Evolutionary conservation across 306 rosid species (phyloP), one percentile per base, ranked within the genome.

Genomic region (Astragalus membranaceus): DNA sequence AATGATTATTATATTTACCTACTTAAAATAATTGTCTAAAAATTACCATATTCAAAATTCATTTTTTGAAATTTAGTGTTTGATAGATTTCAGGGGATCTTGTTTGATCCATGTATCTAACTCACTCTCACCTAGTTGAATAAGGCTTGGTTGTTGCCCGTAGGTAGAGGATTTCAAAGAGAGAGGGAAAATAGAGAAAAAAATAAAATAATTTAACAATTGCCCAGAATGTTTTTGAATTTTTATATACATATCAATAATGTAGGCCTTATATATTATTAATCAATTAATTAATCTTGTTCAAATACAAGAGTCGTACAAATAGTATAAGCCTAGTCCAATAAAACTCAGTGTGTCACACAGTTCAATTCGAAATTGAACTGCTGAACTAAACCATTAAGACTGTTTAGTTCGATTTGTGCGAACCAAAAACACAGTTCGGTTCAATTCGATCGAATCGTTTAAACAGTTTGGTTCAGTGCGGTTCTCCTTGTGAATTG

Each of bases 1-100:
- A 74, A 66, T 78, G 77, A 30, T 69, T 60, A 75, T 17, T 43
- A 41, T 32, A 43, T 58, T 54, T 47, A 29, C 16, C 50, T 47
- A 26, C 7, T 41, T 74, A 44, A 44, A 55, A 56, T 48, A 66
- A 15, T 44, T 68, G 64, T 29, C 44, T 35, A 12, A 55, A 60
- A n/a, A 52, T 13, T 50, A 61, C 30, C 70, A 29, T 43, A 74
- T 54, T 60, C 47, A 49, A 68, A 49, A 56, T 75, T 36, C 8
- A 3, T 55, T 20, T 26, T 42, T 60, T 76, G 33, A 35, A 56
- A 11, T 68, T 69, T 37, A 3, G 15, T 68, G 60, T 68, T 50
- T 29, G 37, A n/a, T 69, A 41, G 42, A 68, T 17, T 16, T 29
- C 16, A 39, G 16, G 39, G 16, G 64, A 37, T 5, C 1, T 33